Evolutionary conservation across 805 yeast species (phyloP).

Genomic region (Starmera quercuum): DNA sequence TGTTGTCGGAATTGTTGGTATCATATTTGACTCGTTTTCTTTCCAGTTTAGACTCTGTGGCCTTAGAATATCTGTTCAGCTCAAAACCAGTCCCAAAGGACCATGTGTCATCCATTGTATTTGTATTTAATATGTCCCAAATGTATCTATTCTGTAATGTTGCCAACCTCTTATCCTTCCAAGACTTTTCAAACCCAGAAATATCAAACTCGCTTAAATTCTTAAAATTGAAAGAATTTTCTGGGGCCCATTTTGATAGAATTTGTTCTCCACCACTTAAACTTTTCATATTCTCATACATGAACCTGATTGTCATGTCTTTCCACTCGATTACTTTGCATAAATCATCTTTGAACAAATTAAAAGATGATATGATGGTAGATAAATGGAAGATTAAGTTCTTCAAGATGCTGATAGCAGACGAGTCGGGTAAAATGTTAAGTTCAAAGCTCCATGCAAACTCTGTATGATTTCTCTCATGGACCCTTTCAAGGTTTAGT

Average conservation of each 20-base stretch:
- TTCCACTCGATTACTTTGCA: conserved; percentile 16
- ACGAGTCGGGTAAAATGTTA: conserved; percentile 12
- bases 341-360: conserved; percentile 13
- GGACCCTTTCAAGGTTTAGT: conserved; percentile 7
- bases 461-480: conserved; percentile 1
- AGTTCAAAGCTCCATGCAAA: conserved; percentile 18
- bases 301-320: conserved; percentile 23
- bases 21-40: conserved; percentile 1
- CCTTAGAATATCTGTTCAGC: neutral
- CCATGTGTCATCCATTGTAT: conserved; percentile 5
- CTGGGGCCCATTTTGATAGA: conserved; percentile 25
- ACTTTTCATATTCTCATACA: conserved; percentile 21
- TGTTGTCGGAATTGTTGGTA: neutral
- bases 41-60: neutral
- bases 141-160: conserved; percentile 10
- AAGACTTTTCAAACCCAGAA: conserved; percentile 7
- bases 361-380: conserved; percentile 12
- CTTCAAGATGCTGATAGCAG: conserved; percentile 14
- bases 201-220: conserved; percentile 13
- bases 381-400: conserved; percentile 14
- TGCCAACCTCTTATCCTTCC: conserved; percentile 10
- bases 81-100: conserved; percentile 10
- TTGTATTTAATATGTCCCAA: conserved; percentile 13
- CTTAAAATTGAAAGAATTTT: conserved; percentile 20
- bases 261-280: conserved; percentile 12